Base-by-base conservation (phyloP, 1,284 basidiomycete genomes). In the Schizophyllum commune region DNA sequence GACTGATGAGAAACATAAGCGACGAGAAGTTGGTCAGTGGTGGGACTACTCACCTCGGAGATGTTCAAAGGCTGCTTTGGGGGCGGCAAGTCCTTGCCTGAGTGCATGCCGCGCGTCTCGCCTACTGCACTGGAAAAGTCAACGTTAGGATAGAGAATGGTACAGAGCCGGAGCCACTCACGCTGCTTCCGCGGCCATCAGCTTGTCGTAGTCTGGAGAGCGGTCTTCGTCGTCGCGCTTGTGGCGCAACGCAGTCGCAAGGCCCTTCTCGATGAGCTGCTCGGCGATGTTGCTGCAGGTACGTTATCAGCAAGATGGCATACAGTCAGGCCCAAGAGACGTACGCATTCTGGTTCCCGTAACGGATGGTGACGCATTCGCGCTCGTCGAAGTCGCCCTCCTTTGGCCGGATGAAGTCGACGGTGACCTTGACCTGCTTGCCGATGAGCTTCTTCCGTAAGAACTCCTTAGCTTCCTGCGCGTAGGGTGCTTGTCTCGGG, bases 351-450 rank as follows among this genome's bases (percentile, higher is more conserved):
- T 88, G 85, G 34, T 81, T 84, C n/a, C 92, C 92, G 67, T 89
- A 92, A 58, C 89, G 88, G 65, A 97, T 78, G 5, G 94, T 96
- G 1, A 88, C 92, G 69, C 92, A 94, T 73, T 96, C 92, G 58
- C 93, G 86, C 73, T 95, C 94, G 60, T 96, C 96, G 67, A 85
- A 97, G 62, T 96, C 93, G 58, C 94, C 95, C 67, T 98, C 96
- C 61, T 84, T 83, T n/a, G 94, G 93, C 64, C 93, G 89, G 66
- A 95, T 74, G 68, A 96, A 98, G 75, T 98, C 95, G 59, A 96
- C 78, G 20, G 82, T 83, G 32, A 95, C 81, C 77, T 84, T 90
- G 60, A 97, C 92, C 63, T 84, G 81, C 77, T 96, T 97, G 57
- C 95, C 95, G 63, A 98, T 94, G 17, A 98, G 78, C 66, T 86